Percentiles rank a stretch among this genome's conserved stretches.
Evolutionary conservation across 75 land plant species (phyloP).

Genomic region (Sequoia sempervirens): DNA sequence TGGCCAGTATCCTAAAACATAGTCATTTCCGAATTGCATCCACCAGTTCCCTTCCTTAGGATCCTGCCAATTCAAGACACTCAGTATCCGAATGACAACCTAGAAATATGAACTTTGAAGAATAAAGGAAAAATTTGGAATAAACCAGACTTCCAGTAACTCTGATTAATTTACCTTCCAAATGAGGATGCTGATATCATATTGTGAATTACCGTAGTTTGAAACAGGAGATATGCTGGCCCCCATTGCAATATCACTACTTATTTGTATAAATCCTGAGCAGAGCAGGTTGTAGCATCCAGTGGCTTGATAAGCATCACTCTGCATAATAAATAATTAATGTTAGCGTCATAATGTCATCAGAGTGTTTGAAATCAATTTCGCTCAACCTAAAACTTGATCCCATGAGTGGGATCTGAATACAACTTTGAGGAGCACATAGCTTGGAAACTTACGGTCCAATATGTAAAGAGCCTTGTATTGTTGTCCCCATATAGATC

Average conservation of each 20-base stretch:
- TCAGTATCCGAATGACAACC: neutral
- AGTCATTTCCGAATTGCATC: conserved; percentile 78
- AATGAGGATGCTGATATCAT: conserved; percentile 68
- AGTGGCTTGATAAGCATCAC: conserved; percentile 86
- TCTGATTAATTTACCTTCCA: conserved; percentile 62
- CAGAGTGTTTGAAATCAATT: neutral
- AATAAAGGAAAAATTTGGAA: neutral
- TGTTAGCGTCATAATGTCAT: neutral
- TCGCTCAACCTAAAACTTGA: neutral
- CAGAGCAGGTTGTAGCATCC: conserved; percentile 89
- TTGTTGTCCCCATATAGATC: conserved; percentile 92
- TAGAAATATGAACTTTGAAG: neutral
- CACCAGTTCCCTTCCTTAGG: conserved; percentile 87
- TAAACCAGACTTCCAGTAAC: neutral
- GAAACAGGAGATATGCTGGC: conserved; percentile 75
- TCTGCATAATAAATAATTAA: conserved; percentile 21
- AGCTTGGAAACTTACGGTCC: conserved; percentile 66
- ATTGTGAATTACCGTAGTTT: conserved; percentile 42
- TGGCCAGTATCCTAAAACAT: conserved; percentile 89
- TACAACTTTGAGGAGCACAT: neutral
- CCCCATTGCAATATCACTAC: conserved; percentile 73
- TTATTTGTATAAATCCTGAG: conserved; percentile 78
- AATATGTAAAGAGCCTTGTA: conserved; percentile 88
- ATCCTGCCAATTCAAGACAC: conserved; percentile 45
- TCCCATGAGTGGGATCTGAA: neutral